phyloP scores from a whole-genome alignment of 1,284 basidiomycete species.

The Malassezia arunalokei region DNA sequence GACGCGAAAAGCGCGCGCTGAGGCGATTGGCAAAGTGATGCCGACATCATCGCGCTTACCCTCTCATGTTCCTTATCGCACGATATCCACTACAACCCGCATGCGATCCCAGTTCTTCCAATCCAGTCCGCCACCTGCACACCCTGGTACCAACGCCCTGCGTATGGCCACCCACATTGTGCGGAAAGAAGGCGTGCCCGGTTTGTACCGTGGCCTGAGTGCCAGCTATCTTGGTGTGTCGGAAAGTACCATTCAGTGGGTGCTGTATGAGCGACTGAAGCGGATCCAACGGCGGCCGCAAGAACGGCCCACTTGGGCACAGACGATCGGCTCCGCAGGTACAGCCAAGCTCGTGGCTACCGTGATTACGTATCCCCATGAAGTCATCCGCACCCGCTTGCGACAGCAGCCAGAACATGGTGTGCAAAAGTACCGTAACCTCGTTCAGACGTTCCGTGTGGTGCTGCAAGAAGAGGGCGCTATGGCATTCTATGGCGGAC shows the following conservation, averaged over 20 bases:
- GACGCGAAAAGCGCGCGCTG: neutral
- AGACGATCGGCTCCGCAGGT: conserved; percentile 80
- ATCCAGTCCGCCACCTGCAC: conserved; percentile 21
- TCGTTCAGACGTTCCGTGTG: conserved; percentile 70
- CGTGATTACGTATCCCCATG: conserved; percentile 43
- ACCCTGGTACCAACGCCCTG: conserved; percentile 52
- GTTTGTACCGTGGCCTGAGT: conserved; percentile 87
- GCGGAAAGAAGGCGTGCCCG: conserved; percentile 66
- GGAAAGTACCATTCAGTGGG: conserved; percentile 96
- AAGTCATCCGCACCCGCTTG: conserved; percentile 66
- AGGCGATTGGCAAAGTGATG: conserved; percentile 3
- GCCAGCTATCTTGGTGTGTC: conserved; percentile 92
- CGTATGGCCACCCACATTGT: conserved; percentile 62
- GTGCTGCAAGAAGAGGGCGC: conserved; percentile 83
- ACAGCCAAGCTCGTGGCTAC: conserved; percentile 67
- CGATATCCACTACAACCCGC: neutral
- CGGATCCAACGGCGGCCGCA: conserved; percentile 24
- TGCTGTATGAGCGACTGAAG: conserved; percentile 79
- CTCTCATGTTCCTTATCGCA: neutral
- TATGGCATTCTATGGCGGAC: conserved; percentile 72
- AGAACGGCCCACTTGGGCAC: conserved; percentile 51
- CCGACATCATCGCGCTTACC: neutral
- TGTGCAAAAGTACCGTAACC: conserved; percentile 64
- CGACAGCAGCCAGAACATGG: conserved; percentile 61
- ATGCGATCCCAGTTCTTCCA: conserved; percentile 23